Percentiles rank a stretch among this genome's conserved stretches.
phyloP scores from a whole-genome alignment of 1,284 basidiomycete species.

The Austroboletus rostrupii region DNA sequence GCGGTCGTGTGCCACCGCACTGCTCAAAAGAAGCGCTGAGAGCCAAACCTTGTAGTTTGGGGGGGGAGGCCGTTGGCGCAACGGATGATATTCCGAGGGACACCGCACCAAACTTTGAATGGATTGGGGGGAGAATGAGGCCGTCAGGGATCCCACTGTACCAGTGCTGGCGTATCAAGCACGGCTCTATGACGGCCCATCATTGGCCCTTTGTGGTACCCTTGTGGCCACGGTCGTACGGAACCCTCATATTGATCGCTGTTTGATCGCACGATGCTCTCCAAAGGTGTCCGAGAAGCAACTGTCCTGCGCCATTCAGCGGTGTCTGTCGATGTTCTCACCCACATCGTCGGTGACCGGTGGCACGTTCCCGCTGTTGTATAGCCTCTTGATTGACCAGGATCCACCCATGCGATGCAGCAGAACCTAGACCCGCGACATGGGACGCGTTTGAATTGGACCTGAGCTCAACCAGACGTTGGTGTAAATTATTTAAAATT shows the following conservation, averaged over 20 bases:
- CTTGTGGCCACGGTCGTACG: constrained; percentile 13
- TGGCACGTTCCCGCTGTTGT: neutral
- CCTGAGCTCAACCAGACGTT: neutral
- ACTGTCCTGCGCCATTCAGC: neutral
- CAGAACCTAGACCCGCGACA: neutral
- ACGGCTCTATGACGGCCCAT: constrained; percentile 1
- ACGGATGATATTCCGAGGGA: constrained; percentile 2
- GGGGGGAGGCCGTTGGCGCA: constrained; percentile 2
- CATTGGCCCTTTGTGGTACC: constrained; percentile 1
- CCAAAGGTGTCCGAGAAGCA: neutral
- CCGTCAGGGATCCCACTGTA: neutral
- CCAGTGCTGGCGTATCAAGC: constrained; percentile 10
- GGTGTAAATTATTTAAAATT: constrained; percentile 3
- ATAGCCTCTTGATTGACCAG: constrained; percentile 9
- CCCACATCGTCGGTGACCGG: neutral
- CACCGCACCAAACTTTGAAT: constrained; percentile 20
- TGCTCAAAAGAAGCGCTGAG: constrained; percentile 5
- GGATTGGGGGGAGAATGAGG: constrained; percentile 9
- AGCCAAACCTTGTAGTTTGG: neutral
- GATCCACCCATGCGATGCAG: constrained; percentile 9
- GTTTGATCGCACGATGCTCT: constrained; percentile 9
- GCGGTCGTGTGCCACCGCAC: constrained; percentile 1
- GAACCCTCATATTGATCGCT: constrained; percentile 11
- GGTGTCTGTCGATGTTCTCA: neutral
- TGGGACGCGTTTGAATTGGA: constrained; percentile 1